Conservation (phyloP, 306 rosid species). For the Malus domestica region ASM211411v1 NC_041791.1:5830501-5831000, state of each 20-base stretch:
- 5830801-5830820: no score
- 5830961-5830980: accelerated
- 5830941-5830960: no score
- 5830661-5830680: slow-evolving; percentile 53
- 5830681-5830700: neutral
- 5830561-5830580: slow-evolving; percentile 36
- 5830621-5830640: slow-evolving; percentile 79
- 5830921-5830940: no score
- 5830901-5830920: no score
- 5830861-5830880: no score
- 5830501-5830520: neutral
- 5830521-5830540: no score
- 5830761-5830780: no score
- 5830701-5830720: neutral
- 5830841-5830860: no score
- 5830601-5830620: slow-evolving; percentile 63
- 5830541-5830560: neutral
- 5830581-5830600: slow-evolving; percentile 69
- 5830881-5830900: no score
- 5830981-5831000: no score
- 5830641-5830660: slow-evolving; percentile 96
- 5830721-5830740: neutral
- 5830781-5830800: no score
- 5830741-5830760: neutral
- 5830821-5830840: no score